These are phyloP conservation scores for Phlyctochytrium bullatum DNA, from an alignment of 192 early-diverging fungal genomes.

Conservation along the genomic window DNA sequence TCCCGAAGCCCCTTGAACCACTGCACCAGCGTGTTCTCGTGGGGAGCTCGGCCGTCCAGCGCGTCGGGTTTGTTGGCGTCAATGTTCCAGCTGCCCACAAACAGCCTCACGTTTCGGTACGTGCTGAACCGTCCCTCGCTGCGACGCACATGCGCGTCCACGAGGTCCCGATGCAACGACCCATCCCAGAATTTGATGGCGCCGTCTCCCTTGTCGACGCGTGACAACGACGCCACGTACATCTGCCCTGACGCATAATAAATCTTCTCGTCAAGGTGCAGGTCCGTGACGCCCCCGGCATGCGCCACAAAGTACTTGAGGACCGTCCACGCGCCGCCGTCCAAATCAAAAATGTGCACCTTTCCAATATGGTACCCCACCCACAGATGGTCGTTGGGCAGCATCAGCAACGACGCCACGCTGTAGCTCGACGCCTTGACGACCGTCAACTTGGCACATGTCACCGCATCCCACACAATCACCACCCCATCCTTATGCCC, in stretches of 20 bases:
- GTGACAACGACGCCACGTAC: constrained; percentile 58
- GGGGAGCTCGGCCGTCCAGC: constrained; percentile 49
- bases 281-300: constrained; percentile 41
- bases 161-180: constrained; percentile 62
- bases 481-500: constrained; percentile 82
- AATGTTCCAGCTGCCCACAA: constrained; percentile 93
- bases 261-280: constrained; percentile 59
- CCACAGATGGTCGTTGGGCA: constrained; percentile 70
- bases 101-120: constrained; percentile 64
- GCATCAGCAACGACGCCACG: constrained; percentile 60
- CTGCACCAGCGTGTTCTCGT: background rate
- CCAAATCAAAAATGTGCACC: constrained; percentile 68
- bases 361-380: constrained; percentile 74
- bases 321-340: constrained; percentile 25
- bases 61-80: constrained; percentile 84
- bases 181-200: constrained; percentile 76
- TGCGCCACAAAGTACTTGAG: constrained; percentile 71
- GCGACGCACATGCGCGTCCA: constrained; percentile 60
- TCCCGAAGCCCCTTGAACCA: constrained; percentile 35
- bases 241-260: constrained; percentile 41
- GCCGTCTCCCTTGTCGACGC: constrained; percentile 45
- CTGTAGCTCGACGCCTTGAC: constrained; percentile 61
- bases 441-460: constrained; percentile 41
- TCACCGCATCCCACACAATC: constrained; percentile 60
- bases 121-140: constrained; percentile 61